phyloP scores from a whole-genome alignment of 2,329 filamentous ascomycete species.

The Zymoseptoria crescenta region DNA sequence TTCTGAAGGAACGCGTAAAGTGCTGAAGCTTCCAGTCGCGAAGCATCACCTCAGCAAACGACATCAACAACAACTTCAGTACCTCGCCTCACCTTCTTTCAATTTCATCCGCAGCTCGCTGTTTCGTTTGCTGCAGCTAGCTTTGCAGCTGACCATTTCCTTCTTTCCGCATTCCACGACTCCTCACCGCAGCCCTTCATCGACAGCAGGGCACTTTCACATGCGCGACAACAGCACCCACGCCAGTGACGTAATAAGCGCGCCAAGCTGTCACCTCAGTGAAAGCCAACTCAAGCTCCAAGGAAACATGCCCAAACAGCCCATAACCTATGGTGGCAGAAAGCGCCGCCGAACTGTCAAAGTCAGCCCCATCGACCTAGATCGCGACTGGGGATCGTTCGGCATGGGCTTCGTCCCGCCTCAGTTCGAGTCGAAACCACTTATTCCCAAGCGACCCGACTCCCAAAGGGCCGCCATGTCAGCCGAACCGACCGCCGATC shows the following conservation, averaged over 20 bases:
- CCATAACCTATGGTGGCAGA: background rate
- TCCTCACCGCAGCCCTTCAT: background rate
- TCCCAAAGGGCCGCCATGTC: conserved; percentile 21
- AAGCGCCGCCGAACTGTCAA: background rate
- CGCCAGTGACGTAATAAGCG: background rate
- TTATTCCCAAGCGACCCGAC: conserved; percentile 8
- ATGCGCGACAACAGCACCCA: background rate
- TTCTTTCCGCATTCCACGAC: background rate
- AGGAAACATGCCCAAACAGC: background rate
- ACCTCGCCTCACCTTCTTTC: background rate
- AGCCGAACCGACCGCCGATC: conserved; percentile 19
- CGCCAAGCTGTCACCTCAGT: background rate
- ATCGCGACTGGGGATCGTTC: background rate
- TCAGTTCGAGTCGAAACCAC: conserved; percentile 6
- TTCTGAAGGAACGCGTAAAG: background rate
- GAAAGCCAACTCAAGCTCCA: background rate
- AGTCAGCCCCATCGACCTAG: background rate
- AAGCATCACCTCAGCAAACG: background rate
- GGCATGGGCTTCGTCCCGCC: conserved; percentile 15
- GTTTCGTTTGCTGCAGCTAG: background rate
- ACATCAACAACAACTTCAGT: background rate
- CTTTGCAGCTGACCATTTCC: background rate
- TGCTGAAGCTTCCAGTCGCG: background rate
- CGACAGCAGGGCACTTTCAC: background rate
- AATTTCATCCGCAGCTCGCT: background rate